These are phyloP conservation scores for Pleoardoris graminearum DNA, from an alignment of 2,329 filamentous ascomycete genomes.

Conservation along the genomic window DNA sequence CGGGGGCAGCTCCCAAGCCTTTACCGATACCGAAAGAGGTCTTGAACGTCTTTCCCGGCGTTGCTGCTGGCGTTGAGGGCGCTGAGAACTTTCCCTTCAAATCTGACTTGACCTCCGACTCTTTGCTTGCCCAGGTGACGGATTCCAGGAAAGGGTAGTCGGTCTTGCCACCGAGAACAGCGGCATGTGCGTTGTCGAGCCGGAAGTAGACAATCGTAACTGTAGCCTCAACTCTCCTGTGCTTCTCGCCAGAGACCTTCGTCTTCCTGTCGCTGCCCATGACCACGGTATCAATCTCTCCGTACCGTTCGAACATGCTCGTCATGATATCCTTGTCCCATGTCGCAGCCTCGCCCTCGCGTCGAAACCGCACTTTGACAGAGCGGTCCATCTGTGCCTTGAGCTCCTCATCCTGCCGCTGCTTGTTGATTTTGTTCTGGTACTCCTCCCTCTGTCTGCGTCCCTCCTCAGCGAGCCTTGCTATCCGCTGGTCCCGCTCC, in stretches of 20 bases:
- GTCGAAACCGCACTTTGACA: conserved; percentile 60
- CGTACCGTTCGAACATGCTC: conserved; percentile 57
- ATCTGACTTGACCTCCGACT: conserved; percentile 52
- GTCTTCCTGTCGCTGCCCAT: conserved; percentile 61
- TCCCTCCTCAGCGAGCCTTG: conserved; percentile 52
- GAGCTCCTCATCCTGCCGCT: conserved; percentile 55
- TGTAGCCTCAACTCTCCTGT: conserved; percentile 56
- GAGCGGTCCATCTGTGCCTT: conserved; percentile 58
- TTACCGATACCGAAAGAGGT: conserved; percentile 30
- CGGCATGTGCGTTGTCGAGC: conserved; percentile 61
- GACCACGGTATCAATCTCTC: conserved; percentile 59
- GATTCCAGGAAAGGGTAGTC: conserved; percentile 57
- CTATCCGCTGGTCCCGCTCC: conserved; percentile 59
- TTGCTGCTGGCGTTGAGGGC: conserved; percentile 36
- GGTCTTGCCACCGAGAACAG: conserved; percentile 55
- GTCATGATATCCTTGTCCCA: conserved; percentile 55
- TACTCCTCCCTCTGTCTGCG: conserved; percentile 60
- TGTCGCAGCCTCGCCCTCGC: conserved; percentile 49
- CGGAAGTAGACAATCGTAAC: conserved; percentile 61
- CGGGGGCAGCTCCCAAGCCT: conserved; percentile 25
- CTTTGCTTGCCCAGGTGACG: conserved; percentile 59
- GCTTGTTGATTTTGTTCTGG: conserved; percentile 56
- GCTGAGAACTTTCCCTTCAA: conserved; percentile 21
- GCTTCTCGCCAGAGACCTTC: conserved; percentile 53
- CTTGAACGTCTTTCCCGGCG: conserved; percentile 30